Conservation (phyloP, 192 early-diverging fungal genomes). For the Glomus cerebriforme region DNA sequence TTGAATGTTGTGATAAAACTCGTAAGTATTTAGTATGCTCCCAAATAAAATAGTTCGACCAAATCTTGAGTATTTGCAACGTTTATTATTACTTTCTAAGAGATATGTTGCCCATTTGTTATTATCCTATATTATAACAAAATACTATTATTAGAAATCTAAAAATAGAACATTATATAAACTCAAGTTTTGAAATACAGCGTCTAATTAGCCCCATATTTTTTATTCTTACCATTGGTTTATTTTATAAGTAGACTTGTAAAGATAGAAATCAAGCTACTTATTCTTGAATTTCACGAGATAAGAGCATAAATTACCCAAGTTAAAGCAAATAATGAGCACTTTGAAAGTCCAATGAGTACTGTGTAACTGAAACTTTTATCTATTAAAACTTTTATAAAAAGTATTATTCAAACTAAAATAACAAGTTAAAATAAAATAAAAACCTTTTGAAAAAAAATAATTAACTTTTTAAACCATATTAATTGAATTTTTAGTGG, state of each 20-base stretch:
- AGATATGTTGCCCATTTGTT: neutral
- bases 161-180: neutral
- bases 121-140: neutral
- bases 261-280: neutral
- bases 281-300: neutral
- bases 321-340: neutral
- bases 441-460: neutral
- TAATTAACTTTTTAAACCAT: neutral
- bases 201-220: neutral
- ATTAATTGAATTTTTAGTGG: neutral
- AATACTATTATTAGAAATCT: neutral
- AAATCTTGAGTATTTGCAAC: neutral
- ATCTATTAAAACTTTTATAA: neutral
- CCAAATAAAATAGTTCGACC: neutral
- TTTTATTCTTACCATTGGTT: neutral
- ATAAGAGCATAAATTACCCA: neutral
- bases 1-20: conserved; percentile 15
- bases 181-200: too few species aligned
- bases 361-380: neutral
- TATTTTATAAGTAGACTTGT: neutral
- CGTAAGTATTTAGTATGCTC: neutral
- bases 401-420: neutral
- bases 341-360: neutral
- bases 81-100: neutral
- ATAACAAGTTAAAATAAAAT: neutral